A percentile compares a stretch with the other conserved stretches of the same genome.
Evolutionary conservation across 1,284 basidiomycete species (phyloP).

Genomic region (Tetrapyrgos nigripes): DNA sequence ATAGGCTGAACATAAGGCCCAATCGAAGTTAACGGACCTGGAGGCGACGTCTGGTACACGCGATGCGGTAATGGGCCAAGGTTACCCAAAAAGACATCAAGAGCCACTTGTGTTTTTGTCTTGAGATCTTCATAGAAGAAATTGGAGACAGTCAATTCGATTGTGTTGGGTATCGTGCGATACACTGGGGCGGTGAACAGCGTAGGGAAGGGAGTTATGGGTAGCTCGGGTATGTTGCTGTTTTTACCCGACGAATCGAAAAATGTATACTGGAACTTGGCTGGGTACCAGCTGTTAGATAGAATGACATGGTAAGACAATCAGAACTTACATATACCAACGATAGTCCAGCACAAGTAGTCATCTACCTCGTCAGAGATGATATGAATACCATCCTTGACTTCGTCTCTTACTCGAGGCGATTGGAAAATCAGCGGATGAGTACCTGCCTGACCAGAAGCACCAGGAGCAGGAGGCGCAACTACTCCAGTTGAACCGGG

Average conservation of each 20-base stretch:
- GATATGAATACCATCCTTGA: constrained; percentile 72
- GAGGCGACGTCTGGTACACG: constrained; percentile 70
- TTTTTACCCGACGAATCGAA: constrained; percentile 88
- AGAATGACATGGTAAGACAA: constrained; percentile 22
- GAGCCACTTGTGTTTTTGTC: constrained; percentile 65
- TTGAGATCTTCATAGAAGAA: constrained; percentile 81
- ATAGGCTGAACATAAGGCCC: constrained; percentile 56
- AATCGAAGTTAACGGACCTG: constrained; percentile 68
- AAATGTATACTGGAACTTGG: constrained; percentile 94
- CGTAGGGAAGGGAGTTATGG: constrained; percentile 90
- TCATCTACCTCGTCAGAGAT: constrained; percentile 91
- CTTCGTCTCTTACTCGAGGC: constrained; percentile 75
- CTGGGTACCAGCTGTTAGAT: constrained; percentile 45
- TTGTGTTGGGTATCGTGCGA: constrained; percentile 71
- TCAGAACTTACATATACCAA: constrained; percentile 84
- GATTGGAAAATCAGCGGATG: constrained; percentile 81
- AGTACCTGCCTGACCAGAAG: constrained; percentile 75
- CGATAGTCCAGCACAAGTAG: constrained; percentile 95
- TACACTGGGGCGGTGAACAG: constrained; percentile 83
- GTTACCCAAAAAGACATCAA: constrained; percentile 90
- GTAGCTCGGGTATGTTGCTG: constrained; percentile 73
- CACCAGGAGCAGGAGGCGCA: constrained; percentile 67
- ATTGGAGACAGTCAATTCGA: constrained; percentile 86
- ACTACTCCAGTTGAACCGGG: constrained; percentile 74
- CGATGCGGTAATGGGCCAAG: constrained; percentile 82